Base-by-base conservation (phyloP, 1,284 basidiomycete genomes). In the Sporisorium sorghi region DNA sequence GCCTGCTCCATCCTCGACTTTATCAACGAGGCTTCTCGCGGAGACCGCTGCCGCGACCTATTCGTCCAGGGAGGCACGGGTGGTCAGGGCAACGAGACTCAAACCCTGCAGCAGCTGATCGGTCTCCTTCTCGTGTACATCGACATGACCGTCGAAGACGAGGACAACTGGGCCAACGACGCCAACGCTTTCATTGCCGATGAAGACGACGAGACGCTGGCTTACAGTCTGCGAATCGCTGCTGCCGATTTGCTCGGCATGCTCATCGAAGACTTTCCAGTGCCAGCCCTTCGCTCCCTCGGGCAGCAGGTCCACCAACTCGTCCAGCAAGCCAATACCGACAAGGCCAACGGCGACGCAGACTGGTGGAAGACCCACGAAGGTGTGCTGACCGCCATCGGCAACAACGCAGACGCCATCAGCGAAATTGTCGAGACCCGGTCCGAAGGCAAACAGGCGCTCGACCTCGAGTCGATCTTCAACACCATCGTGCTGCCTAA, bases 141-240 rank as follows among this genome's bases (percentile, higher is more conserved):
- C 19, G 93, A 94, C 82, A 94, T 98, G 87, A 94, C 94, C 0
- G 88, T 89, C 17, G 93, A 95, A 57, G 93, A 97, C 92, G 94
- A 95, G 83, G 93, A 95, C 52, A 91, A 90, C 40, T 98, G 96
- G 95, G 89, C 89, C 5, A 89, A 87, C 57, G 92, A 97, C 79
- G 90, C 93, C 1, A 96, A 97, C 75, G 90, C 91, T 2, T 98
- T 98, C 82, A 91, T 98, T 24, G 91, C 92, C 23, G 93, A 97
- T 79, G 95, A 97, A 81, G 93, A 97, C 70, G 96, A 97, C 77
- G 94, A 97, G 73, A 91, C 90, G 1, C 89, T 92, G 53, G 84
- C 88, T 0, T 95, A 93, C 83, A 92, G 91, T 67, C 88, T 94
- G 46, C 89, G 96, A 39, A 89, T 93, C 11, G 91, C 92, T 5